Evolutionary conservation across 2,329 filamentous ascomycete species (phyloP), one percentile per base, ranked within the genome.

Genomic region (Paracoccidioides lutzii): DNA sequence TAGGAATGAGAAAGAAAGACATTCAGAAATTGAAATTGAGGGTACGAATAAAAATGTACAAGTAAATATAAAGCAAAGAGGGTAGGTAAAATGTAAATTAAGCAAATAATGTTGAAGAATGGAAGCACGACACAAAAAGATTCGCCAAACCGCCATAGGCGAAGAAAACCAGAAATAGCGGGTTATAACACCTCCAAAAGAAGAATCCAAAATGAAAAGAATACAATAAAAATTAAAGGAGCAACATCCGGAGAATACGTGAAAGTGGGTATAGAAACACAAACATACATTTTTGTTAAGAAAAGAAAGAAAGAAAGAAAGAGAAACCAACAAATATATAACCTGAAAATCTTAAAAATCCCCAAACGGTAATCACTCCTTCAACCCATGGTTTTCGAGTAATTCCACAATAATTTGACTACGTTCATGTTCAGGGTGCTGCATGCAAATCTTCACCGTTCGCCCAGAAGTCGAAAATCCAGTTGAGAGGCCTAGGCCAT

Each of bases 381-480:
- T 79, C 60, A 91, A 86, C 5, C 88, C 90, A 65, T 95, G 88
- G 69, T 97, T 97, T 63, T 97, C 79, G 61, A 95, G 74, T 79
- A 98, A 79, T 74, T 98, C 93, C 60, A 97, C 76, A 60, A 98
- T 84, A 61, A 98, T 83, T 75, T 96, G 90, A 66, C 83, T 85
- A 53, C 87, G 83, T 57, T 88, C 81, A 60, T 87, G 78, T 72
- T 95, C 88, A 0, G 93, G 93, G 74, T 98, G 93, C 66, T 89
- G 88, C 88, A 98, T 90, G 64, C 85, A 86, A 63, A 98, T 82
- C 80, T 98, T 98, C 65, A 97, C 85, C 0, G 88, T 95, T 55
- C 88, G 81, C 61, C 84, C 69, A 4, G 62, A 69, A 46, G 63
- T 65, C 4, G 58, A 63, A 45, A 62, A 67, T 59, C 55, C 69